Evolutionary conservation across 495 filamentous ascomycete species (phyloP), one percentile per base, ranked within the genome.

Genomic region (Penicillium egyptiacum): DNA sequence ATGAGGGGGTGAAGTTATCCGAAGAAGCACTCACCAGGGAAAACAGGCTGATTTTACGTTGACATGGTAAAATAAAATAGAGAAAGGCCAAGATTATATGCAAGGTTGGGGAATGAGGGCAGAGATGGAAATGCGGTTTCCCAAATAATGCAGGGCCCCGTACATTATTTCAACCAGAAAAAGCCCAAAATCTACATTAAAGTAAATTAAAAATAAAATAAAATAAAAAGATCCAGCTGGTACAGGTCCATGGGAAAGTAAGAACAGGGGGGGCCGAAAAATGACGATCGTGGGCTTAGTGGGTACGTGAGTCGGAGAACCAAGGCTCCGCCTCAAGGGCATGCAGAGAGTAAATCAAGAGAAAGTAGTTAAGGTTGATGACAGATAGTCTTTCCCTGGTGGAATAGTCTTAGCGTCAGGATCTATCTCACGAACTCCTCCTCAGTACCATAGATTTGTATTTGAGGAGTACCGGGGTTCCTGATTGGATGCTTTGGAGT

Each of bases 211-310:
- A 53, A 56, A 54, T 55, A 41, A n/a, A 26, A 25, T 30, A 55
- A 63, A 49, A 57, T 46, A 44, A 61, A 53, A 62, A 51, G 48
- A 51, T 56, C 59, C 58, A 61, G 57, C 57, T 68, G 57, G 58
- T 57, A 63, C 59, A 68, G 56, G 60, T 63, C 66, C 66, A 69
- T 69, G 66, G 66, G 61, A 69, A 67, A 59, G 56, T 50, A 66
- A 66, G 67, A 68, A 70, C 65, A 63, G 62, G 68, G 72, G 70
- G 70, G 69, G 59, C 63, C 70, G 62, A 62, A 74, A 71, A 70
- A 64, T 68, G 73, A 73, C 73, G 73, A 76, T 76, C 73, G 70
- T 72, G 69, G 70, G 72, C 71, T 12, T 71, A 69, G 59, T 62
- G 67, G 35, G 16, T 39, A 39, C 35, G 12, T 31, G 30, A 39